phyloP scores from a whole-genome alignment of 2,329 filamentous ascomycete species.

The Talaromyces sp. region DNA sequence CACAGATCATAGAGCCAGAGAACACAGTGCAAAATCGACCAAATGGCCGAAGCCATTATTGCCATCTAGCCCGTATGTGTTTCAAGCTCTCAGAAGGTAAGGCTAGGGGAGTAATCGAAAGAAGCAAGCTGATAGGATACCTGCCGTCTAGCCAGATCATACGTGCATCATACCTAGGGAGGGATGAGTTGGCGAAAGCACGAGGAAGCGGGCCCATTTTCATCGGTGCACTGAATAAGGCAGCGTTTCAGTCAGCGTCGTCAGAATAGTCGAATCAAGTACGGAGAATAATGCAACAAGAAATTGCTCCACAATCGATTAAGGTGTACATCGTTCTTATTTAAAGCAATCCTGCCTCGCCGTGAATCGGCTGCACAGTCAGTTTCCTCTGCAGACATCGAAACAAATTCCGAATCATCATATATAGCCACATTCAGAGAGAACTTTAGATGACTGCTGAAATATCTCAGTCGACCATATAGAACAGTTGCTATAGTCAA shows the following conservation, averaged over 20 bases:
- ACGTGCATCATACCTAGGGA: constrained; percentile 4
- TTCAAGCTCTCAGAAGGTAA: background rate
- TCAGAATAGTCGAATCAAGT: background rate
- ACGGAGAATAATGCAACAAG: background rate
- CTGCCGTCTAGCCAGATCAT: constrained; percentile 3
- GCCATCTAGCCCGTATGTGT: background rate
- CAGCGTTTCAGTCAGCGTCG: background rate
- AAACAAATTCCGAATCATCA: background rate
- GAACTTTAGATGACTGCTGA: background rate
- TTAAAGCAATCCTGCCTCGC: background rate
- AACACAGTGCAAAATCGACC: background rate
- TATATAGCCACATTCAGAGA: background rate
- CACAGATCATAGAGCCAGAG: background rate
- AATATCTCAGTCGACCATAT: background rate
- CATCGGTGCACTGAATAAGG: background rate
- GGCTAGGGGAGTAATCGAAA: background rate
- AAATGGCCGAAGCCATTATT: background rate
- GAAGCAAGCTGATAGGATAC: background rate
- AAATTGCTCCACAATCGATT: background rate
- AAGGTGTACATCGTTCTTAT: background rate
- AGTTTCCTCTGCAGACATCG: background rate
- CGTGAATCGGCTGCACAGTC: background rate
- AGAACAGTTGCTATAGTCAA: background rate
- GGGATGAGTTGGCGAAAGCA: constrained; percentile 12
- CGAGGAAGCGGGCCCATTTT: constrained; percentile 12